Base-by-base conservation (phyloP, 2,329 filamentous ascomycete species). In the Colletotrichum sp. region DNA sequence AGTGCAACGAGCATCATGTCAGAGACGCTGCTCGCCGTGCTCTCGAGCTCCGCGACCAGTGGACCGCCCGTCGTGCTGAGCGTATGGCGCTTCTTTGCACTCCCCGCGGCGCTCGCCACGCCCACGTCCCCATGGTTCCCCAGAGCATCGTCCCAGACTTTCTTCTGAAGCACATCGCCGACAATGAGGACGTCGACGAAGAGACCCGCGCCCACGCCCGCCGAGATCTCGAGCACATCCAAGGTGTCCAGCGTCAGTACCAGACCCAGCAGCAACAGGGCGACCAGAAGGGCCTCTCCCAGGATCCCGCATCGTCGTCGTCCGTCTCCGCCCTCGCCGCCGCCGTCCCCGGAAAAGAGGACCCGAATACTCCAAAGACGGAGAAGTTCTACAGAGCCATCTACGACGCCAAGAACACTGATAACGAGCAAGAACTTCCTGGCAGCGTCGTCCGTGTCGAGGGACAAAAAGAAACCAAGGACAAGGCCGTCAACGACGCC, bases 401-500 rank as follows among this genome's bases (percentile, higher is more conserved):
- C 8, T 87, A 88, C 74, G 85, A 89, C 60, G 86, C 86, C 74
- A 78, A 86, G 39, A 81, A 87, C 70, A 83, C 79, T 27, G 72
- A 79, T 6, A 79, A 84, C 68, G 84, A 88, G 74, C 48, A 44
- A 8, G 52, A 82, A 0, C 84, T 90, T 6, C 88, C 88, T 4
- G 87, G 88, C 32, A 82, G 82, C 22, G 79, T 88, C 9, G 72
- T 86, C 15, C 85, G 88, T 8, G 79, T 83, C 6, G 88, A 90
- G 72, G 87, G 87, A 4, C 83, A 88, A 64, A 80, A 82, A 2
- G 79, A 84, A 3, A 77, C 81, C 63, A 80, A 82, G 59, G 88
- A 90, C 75, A 82, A 85, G 69, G 81, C 84, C 22, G 88, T 84
- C 77, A 89, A 90, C 76, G 84, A 89, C 67, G 87, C 86, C 2